phyloP scores from a whole-genome alignment of 2,329 filamentous ascomycete genomes.

The Aspergillus fructus region DNA sequence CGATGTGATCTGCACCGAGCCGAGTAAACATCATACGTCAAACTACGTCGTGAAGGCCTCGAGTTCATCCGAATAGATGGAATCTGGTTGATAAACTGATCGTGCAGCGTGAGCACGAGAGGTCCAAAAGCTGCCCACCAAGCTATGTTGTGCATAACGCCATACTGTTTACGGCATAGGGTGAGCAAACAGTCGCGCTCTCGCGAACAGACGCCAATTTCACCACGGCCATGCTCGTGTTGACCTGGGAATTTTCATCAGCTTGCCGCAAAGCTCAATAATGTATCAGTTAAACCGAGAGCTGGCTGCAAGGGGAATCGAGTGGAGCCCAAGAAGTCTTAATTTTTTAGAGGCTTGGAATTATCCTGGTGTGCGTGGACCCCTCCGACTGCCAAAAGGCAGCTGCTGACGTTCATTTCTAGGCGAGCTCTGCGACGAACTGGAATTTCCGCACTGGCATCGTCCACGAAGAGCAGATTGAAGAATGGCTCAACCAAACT shows the following conservation, averaged over 20 bases:
- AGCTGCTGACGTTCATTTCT: neutral
- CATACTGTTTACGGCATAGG: neutral
- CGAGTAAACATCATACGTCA: too few relatives aligned
- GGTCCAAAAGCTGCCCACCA: neutral
- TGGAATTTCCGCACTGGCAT: neutral
- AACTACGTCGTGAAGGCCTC: too few relatives aligned
- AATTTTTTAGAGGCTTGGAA: neutral
- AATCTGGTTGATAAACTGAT: too few relatives aligned
- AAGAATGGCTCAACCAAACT: neutral
- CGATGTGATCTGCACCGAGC: too few relatives aligned
- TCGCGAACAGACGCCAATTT: neutral
- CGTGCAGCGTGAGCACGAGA: neutral
- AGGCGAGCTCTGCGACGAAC: neutral
- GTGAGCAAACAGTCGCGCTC: neutral
- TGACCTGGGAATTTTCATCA: too few relatives aligned
- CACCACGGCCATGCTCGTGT: neutral
- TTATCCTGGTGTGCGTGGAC: neutral
- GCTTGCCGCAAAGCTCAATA: neutral
- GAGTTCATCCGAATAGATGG: too few relatives aligned
- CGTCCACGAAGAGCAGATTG: neutral
- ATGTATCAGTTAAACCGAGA: constrained; percentile 1
- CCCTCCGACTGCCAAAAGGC: neutral
- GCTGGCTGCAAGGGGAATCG: neutral
- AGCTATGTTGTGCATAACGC: neutral
- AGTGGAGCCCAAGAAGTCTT: neutral